Conservation (phyloP, 2,329 filamentous ascomycete genomes). For the Amylocarpus encephaloides region DNA sequence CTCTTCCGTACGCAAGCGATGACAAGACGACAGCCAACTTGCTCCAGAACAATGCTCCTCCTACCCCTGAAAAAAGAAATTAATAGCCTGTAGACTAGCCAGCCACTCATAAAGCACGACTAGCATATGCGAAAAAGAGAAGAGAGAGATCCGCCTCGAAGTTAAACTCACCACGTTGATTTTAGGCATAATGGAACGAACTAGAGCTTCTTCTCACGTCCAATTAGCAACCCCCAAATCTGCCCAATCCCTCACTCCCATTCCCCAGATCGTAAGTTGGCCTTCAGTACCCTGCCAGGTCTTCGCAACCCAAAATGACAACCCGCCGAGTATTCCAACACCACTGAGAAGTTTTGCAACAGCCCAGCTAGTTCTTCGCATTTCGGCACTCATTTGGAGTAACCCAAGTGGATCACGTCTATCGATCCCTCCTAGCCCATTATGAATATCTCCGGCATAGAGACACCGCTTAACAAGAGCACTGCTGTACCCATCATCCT, state of each 20-base stretch:
- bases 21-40: not conserved
- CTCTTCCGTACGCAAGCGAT: no score
- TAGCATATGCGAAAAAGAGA: not conserved
- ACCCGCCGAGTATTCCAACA: slow-evolving; percentile 65
- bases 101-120: not conserved
- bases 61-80: not conserved
- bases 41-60: not conserved
- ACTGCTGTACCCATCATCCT: slow-evolving; percentile 12
- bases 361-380: slow-evolving; percentile 59
- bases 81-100: slow-evolving; percentile 2
- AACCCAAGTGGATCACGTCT: slow-evolving; percentile 72
- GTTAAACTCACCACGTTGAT: not conserved
- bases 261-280: slow-evolving; percentile 13
- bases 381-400: slow-evolving; percentile 59
- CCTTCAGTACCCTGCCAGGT: slow-evolving; percentile 14
- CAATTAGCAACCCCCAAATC: slow-evolving; percentile 20
- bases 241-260: slow-evolving; percentile 21
- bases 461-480: slow-evolving; percentile 20
- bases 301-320: slow-evolving; percentile 56
- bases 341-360: slow-evolving; percentile 69
- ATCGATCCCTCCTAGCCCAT: slow-evolving; percentile 17
- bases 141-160: not conserved
- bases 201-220: slow-evolving; percentile 5
- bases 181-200: not conserved
- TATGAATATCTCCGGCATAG: slow-evolving; percentile 13